These are phyloP conservation scores for Cryptosporidium sp. DNA, from an alignment of 169 alveolate species.

Conservation along the genomic window DNA sequence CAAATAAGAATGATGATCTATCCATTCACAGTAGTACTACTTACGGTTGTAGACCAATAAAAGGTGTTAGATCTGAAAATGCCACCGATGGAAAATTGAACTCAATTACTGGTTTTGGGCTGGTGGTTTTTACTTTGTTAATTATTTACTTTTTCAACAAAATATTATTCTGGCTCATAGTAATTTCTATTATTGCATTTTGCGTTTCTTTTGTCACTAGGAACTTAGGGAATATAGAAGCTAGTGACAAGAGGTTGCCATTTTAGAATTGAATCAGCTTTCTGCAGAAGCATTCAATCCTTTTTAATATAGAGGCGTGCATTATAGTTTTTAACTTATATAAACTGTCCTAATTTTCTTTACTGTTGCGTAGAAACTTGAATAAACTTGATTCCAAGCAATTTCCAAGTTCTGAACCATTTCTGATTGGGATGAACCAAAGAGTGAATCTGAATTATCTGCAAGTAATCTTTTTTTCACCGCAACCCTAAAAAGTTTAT, in stretches of 20 bases:
- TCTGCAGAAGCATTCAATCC: background rate
- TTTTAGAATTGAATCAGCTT: background rate
- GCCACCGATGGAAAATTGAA: background rate
- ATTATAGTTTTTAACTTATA: conserved; percentile 3
- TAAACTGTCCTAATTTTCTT: conserved; percentile 34
- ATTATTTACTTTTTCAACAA: conserved; percentile 31
- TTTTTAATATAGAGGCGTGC: background rate
- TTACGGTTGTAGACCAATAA: background rate
- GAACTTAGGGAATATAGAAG: background rate
- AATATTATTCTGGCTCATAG: conserved; percentile 42
- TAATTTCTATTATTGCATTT: background rate
- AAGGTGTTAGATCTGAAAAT: background rate
- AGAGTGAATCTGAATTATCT: conserved; percentile 33
- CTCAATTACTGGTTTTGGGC: conserved; percentile 6
- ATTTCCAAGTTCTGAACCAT: conserved; percentile 49
- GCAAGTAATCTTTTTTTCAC: conserved; percentile 52
- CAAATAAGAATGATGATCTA: background rate
- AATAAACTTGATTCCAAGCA: conserved; percentile 53
- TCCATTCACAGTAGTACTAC: background rate
- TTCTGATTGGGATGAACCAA: conserved; percentile 42
- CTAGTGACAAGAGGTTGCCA: background rate
- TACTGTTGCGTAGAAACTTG: conserved; percentile 32
- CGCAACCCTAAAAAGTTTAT: conserved; percentile 45
- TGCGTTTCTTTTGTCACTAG: background rate
- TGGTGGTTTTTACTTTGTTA: conserved; percentile 5